Conservation (phyloP, 2,329 filamentous ascomycete species). For the Hirsutella rhossiliensis region DNA sequence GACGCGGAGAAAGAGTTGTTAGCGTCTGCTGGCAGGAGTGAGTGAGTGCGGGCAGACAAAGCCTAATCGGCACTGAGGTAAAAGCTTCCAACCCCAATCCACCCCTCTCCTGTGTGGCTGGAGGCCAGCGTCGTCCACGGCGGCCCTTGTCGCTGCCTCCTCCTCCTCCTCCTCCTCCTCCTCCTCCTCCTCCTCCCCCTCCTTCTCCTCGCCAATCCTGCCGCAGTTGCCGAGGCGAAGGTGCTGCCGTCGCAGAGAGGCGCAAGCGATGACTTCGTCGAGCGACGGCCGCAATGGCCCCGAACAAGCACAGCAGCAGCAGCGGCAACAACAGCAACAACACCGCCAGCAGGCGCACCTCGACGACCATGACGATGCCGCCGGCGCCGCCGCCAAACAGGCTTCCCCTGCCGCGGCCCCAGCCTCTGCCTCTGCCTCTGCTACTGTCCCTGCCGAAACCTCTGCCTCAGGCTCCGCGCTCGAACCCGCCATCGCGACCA, state of each 20-base stretch:
- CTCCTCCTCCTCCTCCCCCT: neutral
- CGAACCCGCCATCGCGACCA: neutral
- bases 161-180: neutral
- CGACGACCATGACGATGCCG: neutral
- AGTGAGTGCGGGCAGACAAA: too few species aligned
- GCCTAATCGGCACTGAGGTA: too few species aligned
- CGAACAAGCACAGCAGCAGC: conserved; percentile 2
- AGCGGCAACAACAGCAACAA: neutral
- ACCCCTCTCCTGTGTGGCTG: neutral
- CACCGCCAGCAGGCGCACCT: neutral
- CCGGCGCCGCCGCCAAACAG: neutral
- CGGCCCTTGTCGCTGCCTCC: neutral
- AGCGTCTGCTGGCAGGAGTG: neutral
- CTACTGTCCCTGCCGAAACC: neutral
- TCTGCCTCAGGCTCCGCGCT: neutral
- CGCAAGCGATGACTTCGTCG: conserved; percentile 48
- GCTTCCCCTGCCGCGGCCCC: neutral
- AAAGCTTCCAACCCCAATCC: too few species aligned
- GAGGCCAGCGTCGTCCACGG: neutral
- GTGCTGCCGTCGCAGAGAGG: conserved; percentile 35
- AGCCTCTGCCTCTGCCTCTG: neutral
- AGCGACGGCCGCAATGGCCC: conserved; percentile 25
- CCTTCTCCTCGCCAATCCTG: neutral
- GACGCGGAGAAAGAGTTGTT: neutral
- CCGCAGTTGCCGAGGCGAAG: conserved; percentile 30